These are phyloP conservation scores for Exophiala sp. DNA, from an alignment of 2,329 filamentous ascomycete species.

Conservation along the genomic window DNA sequence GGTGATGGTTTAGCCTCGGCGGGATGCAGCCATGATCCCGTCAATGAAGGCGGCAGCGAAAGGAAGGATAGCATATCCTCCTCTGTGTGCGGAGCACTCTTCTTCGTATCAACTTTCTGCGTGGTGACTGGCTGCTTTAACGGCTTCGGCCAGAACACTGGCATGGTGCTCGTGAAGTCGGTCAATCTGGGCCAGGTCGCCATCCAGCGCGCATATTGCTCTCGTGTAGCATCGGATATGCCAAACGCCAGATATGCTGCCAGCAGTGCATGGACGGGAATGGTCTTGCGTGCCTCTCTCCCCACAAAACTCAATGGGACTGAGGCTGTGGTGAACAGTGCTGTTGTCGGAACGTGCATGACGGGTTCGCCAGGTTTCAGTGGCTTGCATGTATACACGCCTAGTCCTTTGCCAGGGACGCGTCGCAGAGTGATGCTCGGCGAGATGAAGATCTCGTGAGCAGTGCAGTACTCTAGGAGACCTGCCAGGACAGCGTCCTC, in stretches of 20 bases:
- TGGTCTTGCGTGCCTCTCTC: conserved; percentile 5
- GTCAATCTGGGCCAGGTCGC: conserved; percentile 21
- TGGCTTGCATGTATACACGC: conserved; percentile 12
- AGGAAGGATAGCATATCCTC: background rate
- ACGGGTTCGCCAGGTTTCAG: conserved; percentile 9
- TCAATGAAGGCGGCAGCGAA: conserved; percentile 9
- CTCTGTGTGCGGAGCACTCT: background rate
- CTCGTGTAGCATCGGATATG: conserved; percentile 1
- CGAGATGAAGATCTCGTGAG: conserved; percentile 12
- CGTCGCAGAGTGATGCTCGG: conserved; percentile 5
- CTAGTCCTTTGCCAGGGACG: conserved; percentile 17
- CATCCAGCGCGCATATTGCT: conserved; percentile 14
- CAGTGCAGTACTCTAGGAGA: conserved; percentile 13
- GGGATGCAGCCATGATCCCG: background rate
- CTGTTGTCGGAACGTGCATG: conserved; percentile 15
- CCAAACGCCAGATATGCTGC: conserved; percentile 22
- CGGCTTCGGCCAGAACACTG: conserved; percentile 14
- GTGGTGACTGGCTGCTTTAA: background rate
- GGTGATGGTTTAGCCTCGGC: background rate
- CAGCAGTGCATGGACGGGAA: conserved; percentile 21
- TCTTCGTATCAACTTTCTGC: background rate
- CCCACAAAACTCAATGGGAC: conserved; percentile 15
- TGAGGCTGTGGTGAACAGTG: conserved; percentile 14
- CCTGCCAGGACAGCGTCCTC: conserved; percentile 8
- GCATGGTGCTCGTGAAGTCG: conserved; percentile 18